phyloP scores from a whole-genome alignment of 2,329 filamentous ascomycete genomes.

The Xylariaceae sp. region DNA sequence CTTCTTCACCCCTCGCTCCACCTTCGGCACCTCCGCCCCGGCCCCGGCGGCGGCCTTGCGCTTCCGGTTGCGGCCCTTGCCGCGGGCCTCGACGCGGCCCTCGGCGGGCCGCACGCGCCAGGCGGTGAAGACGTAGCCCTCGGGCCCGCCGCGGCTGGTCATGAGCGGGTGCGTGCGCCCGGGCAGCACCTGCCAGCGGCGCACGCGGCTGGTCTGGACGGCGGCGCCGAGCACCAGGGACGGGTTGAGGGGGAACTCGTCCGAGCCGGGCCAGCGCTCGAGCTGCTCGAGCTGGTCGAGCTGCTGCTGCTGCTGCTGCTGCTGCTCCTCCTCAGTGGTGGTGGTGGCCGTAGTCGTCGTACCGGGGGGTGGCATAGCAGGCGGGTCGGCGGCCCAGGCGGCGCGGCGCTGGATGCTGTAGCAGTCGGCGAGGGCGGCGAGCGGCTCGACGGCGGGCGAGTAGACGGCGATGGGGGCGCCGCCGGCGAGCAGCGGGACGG shows the following conservation, averaged over 20 bases:
- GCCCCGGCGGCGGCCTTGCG: too few relatives aligned
- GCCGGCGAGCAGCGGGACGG: conserved; percentile 73
- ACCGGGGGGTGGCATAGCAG: too few relatives aligned
- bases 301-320: conserved; percentile 35
- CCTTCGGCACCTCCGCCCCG: conserved; percentile 8
- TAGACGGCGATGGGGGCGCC: conserved; percentile 84
- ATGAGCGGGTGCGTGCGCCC: conserved; percentile 90
- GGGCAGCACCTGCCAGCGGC: conserved; percentile 85
- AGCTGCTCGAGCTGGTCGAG: conserved; percentile 41
- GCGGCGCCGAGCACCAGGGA: conserved; percentile 70
- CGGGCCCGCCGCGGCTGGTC: conserved; percentile 78
- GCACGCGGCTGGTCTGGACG: conserved; percentile 72
- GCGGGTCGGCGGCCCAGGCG: conserved; percentile 58
- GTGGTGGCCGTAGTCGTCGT: too few relatives aligned
- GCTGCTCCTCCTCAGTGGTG: conserved; percentile 37
- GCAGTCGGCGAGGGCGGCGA: conserved; percentile 70
- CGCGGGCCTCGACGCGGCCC: conserved; percentile 74
- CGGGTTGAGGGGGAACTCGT: conserved; percentile 83
- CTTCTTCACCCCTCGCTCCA: neutral
- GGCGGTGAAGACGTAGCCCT: conserved; percentile 84
- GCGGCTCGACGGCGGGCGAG: conserved; percentile 69
- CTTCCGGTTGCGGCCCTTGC: conserved; percentile 68
- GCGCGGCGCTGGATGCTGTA: conserved; percentile 75
- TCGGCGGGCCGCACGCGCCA: conserved; percentile 73
- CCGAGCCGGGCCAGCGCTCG: conserved; percentile 50